Evolutionary conservation across 805 yeast species (phyloP).

Genomic region (Sugiyamaella marilandica): DNA sequence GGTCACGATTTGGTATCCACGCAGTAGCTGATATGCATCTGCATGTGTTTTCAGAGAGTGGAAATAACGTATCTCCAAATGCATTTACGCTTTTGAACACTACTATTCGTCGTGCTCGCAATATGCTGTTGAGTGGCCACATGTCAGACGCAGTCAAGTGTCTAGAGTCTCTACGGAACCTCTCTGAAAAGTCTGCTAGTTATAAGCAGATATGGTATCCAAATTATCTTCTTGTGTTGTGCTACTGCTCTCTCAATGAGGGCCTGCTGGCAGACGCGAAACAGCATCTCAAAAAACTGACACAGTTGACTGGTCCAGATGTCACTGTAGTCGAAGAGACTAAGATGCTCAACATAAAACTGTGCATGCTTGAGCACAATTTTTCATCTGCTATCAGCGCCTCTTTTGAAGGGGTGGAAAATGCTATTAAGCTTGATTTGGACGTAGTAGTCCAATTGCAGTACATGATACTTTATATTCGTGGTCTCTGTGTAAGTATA

Average conservation of each 20-base stretch:
- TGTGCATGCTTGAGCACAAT: slow-evolving; percentile 15
- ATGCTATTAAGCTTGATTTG: slow-evolving; percentile 42
- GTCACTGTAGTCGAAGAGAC: slow-evolving; percentile 9
- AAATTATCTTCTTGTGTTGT: slow-evolving; percentile 9
- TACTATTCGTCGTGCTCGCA: slow-evolving; percentile 4
- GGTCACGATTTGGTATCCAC: slow-evolving; percentile 21
- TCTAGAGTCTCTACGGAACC: slow-evolving; percentile 6
- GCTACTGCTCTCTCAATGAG: slow-evolving; percentile 11
- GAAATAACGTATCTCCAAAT: slow-evolving; percentile 1
- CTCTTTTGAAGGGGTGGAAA: slow-evolving; percentile 46
- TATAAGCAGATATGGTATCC: slow-evolving; percentile 20
- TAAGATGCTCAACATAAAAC: slow-evolving; percentile 25
- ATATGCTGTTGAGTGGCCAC: slow-evolving; percentile 10
- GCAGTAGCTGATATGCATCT: slow-evolving; percentile 16
- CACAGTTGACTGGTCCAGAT: not conserved
- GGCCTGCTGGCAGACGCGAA: slow-evolving; percentile 7
- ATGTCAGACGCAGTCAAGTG: not conserved
- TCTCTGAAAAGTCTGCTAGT: slow-evolving; percentile 9
- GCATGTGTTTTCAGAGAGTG: slow-evolving; percentile 4
- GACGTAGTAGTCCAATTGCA: slow-evolving; percentile 46
- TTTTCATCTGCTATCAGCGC: slow-evolving; percentile 19
- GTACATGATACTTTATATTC: slow-evolving; percentile 44
- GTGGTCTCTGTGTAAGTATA: slow-evolving; percentile 34
- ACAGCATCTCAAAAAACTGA: slow-evolving; percentile 10
- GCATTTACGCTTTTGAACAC: slow-evolving; percentile 6